Conservation (phyloP, 225 moss, liverwort and hornwort genomes). For the Lunularia cruciata region DNA sequence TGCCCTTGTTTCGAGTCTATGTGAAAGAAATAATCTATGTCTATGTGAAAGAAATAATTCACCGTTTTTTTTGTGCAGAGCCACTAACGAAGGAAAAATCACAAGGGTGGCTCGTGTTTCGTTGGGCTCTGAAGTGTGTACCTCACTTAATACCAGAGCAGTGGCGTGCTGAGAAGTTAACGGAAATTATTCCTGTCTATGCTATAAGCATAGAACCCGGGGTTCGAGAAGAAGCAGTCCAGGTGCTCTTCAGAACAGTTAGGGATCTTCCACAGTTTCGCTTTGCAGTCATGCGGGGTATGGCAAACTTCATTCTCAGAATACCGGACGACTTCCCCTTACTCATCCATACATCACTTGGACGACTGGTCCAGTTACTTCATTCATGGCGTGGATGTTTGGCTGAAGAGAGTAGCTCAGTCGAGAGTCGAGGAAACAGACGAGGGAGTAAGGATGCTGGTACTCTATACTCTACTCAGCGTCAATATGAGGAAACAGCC, state of each 20-base stretch:
- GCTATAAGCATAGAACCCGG: conserved; percentile 97
- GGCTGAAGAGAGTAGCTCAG: conserved; percentile 69
- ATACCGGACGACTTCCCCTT: conserved; percentile 86
- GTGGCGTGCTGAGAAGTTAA: conserved; percentile 94
- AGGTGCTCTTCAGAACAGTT: conserved; percentile 96
- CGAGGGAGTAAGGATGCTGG: conserved; percentile 45
- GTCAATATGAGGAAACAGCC: conserved; percentile 61
- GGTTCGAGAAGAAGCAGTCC: conserved; percentile 97
- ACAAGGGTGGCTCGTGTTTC: conserved; percentile 98
- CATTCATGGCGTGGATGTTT: conserved; percentile 95
- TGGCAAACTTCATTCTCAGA: conserved; percentile 95
- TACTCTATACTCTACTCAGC: conserved; percentile 49
- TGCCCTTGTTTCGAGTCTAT: too few relatives aligned
- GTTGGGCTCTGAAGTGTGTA: conserved; percentile 98
- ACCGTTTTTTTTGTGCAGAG: conserved; percentile 56
- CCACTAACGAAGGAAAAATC: conserved; percentile 91
- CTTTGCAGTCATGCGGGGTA: conserved; percentile 96
- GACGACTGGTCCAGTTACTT: conserved; percentile 87
- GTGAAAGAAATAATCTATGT: too few relatives aligned
- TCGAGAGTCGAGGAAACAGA: conserved; percentile 39
- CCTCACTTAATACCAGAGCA: conserved; percentile 99
- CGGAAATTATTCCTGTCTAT: conserved; percentile 94
- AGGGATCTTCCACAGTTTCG: conserved; percentile 89
- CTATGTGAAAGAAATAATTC: too few relatives aligned
- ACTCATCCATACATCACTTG: conserved; percentile 92